phyloP scores from a whole-genome alignment of 192 early-diverging fungal genomes.

The Coemansia asiatica region DNA sequence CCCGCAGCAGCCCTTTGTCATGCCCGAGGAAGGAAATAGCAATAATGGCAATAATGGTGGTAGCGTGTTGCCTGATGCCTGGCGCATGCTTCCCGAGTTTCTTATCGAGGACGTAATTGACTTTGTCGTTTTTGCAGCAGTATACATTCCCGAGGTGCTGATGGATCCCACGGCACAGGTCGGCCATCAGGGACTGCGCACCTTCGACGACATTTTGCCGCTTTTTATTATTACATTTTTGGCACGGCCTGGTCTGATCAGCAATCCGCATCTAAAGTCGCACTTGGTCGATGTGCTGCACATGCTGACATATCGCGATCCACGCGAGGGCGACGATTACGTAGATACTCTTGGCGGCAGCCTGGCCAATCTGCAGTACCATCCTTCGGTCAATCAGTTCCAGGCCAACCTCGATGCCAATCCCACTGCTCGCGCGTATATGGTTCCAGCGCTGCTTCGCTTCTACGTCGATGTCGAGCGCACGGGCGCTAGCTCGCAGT shows the following conservation, averaged over 20 bases:
- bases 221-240: slow-evolving; percentile 80
- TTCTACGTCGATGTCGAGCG: slow-evolving; percentile 98
- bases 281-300: slow-evolving; percentile 85
- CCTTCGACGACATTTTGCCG: slow-evolving; percentile 52
- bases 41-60: neutral
- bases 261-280: slow-evolving; percentile 94
- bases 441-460: slow-evolving; percentile 80
- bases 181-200: slow-evolving; percentile 30
- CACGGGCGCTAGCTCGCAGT: slow-evolving; percentile 87
- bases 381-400: slow-evolving; percentile 60
- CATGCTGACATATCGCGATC: slow-evolving; percentile 42
- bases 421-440: slow-evolving; percentile 68
- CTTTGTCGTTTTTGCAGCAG: slow-evolving; percentile 34
- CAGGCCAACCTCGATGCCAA: slow-evolving; percentile 66
- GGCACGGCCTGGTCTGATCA: slow-evolving; percentile 73
- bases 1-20: slow-evolving; percentile 37
- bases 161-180: slow-evolving; percentile 37
- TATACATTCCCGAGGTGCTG: slow-evolving; percentile 39
- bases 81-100: slow-evolving; percentile 85
- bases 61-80: slow-evolving; percentile 22
- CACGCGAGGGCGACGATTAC: slow-evolving; percentile 47
- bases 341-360: slow-evolving; percentile 78
- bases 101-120: slow-evolving; percentile 85
- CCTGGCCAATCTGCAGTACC: slow-evolving; percentile 59
- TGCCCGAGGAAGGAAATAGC: slow-evolving; percentile 26